Evolutionary conservation across 1,139 yeast species (phyloP).

Genomic region (Diutina mesorugosa): DNA sequence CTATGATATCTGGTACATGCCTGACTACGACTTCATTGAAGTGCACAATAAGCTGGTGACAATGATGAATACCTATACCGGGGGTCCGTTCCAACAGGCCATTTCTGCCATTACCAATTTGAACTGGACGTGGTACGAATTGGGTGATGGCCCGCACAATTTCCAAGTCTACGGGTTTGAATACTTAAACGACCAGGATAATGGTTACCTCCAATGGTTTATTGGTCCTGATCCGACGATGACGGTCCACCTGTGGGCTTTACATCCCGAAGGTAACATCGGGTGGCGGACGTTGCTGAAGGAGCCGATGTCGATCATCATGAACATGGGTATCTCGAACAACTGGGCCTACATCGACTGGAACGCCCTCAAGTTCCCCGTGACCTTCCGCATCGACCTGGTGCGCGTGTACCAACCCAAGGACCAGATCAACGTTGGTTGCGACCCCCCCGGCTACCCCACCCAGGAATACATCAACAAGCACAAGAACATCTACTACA

Average conservation of each 20-base stretch:
- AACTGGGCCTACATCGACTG: constrained; percentile 80
- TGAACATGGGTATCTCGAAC: constrained; percentile 71
- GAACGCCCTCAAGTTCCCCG: constrained; percentile 58
- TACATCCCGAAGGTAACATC: constrained; percentile 49
- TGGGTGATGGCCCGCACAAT: constrained; percentile 9
- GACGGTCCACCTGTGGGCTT: constrained; percentile 46
- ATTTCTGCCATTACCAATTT: constrained; percentile 61
- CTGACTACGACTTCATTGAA: constrained; percentile 62
- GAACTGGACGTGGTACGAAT: constrained; percentile 28
- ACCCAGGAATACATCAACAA: constrained; percentile 58
- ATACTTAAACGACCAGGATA: constrained; percentile 49
- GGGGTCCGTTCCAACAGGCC: constrained; percentile 83
- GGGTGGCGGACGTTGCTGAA: constrained; percentile 14
- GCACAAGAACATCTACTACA: constrained; percentile 50
- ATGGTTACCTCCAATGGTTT: constrained; percentile 75
- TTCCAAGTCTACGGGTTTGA: constrained; percentile 30
- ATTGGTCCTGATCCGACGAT: constrained; percentile 59
- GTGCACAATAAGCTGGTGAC: constrained; percentile 50
- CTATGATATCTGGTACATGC: constrained; percentile 74
- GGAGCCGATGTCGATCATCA: constrained; percentile 17
- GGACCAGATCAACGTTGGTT: constrained; percentile 37
- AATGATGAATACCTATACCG: constrained; percentile 62
- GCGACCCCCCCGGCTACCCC: constrained; percentile 68
- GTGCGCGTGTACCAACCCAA: constrained; percentile 71
- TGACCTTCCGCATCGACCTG: constrained; percentile 54